Evolutionary conservation across 495 filamentous ascomycete genomes (phyloP).

Genomic region (Trichoderma virens): DNA sequence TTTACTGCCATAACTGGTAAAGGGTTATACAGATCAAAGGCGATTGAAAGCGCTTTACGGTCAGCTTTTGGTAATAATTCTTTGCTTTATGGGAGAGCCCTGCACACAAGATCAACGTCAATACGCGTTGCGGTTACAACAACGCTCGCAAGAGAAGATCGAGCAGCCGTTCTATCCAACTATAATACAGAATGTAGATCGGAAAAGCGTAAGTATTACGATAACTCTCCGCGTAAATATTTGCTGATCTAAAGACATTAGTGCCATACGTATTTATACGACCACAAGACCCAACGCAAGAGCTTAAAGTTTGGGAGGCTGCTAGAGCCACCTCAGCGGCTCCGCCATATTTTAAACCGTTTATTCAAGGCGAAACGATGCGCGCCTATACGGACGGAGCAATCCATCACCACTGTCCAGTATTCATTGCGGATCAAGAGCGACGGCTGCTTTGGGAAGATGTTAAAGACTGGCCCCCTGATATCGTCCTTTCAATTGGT

Average conservation of each 20-base stretch:
- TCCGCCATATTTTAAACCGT: conserved; percentile 40
- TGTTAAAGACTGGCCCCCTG: conserved; percentile 26
- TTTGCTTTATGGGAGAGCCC: conserved; percentile 32
- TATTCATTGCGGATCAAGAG: conserved; percentile 38
- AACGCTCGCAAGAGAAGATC: conserved; percentile 28
- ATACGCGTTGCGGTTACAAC: conserved; percentile 41
- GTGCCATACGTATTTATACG: conserved; percentile 37
- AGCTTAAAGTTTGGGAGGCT: conserved; percentile 48
- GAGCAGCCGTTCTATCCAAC: conserved; percentile 40
- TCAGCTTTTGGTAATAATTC: conserved; percentile 22
- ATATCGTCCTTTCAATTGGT: conserved; percentile 45
- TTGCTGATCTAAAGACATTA: too few relatives aligned
- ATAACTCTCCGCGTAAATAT: not conserved
- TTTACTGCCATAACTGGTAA: conserved; percentile 28
- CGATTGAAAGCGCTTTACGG: conserved; percentile 28
- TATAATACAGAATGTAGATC: conserved; percentile 34
- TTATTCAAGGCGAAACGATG: conserved; percentile 31
- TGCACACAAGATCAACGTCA: conserved; percentile 12
- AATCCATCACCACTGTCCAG: conserved; percentile 40
- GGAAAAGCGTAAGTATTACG: too few relatives aligned
- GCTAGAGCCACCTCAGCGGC: conserved; percentile 44
- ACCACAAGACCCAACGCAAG: conserved; percentile 30
- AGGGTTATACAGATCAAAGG: conserved; percentile 31
- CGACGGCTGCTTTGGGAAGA: conserved; percentile 40
- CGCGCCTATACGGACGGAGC: conserved; percentile 40